Conservation (phyloP, 1,139 yeast species). For the Candida freyschussii region DNA sequence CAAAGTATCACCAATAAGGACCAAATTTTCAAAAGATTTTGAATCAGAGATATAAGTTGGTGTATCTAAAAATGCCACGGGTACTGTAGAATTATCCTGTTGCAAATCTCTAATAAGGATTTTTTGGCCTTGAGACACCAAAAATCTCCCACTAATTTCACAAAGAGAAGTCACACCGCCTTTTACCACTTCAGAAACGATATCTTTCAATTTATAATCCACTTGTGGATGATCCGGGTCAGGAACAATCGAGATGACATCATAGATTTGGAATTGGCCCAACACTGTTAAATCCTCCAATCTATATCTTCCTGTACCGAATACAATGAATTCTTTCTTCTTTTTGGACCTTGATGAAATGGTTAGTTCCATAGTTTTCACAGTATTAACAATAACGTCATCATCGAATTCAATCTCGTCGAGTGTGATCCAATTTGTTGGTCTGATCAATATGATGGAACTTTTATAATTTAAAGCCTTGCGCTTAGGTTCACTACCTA, state of each 20-base stretch:
- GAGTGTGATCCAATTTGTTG: constrained; percentile 66
- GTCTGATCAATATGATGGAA: constrained; percentile 61
- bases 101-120: constrained; percentile 76
- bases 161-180: constrained; percentile 83
- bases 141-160: constrained; percentile 79
- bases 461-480: constrained; percentile 57
- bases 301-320: constrained; percentile 74
- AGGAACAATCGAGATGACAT: constrained; percentile 80
- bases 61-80: constrained; percentile 90
- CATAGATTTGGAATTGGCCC: constrained; percentile 74
- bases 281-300: constrained; percentile 81
- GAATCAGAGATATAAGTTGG: constrained; percentile 75
- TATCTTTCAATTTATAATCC: constrained; percentile 68
- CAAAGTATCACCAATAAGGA: constrained; percentile 74
- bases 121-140: constrained; percentile 87
- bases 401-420: constrained; percentile 64
- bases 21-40: constrained; percentile 76
- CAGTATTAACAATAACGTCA: constrained; percentile 52
- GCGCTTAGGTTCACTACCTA: constrained; percentile 51
- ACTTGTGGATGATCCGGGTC: constrained; percentile 88
- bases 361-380: constrained; percentile 31
- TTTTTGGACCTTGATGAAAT: constrained; percentile 47
- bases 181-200: constrained; percentile 71
- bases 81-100: constrained; percentile 74
- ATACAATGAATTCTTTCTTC: constrained; percentile 63